These are phyloP conservation scores for Phylloporus gajari DNA, from an alignment of 1,284 basidiomycete genomes.

Conservation along the genomic window DNA sequence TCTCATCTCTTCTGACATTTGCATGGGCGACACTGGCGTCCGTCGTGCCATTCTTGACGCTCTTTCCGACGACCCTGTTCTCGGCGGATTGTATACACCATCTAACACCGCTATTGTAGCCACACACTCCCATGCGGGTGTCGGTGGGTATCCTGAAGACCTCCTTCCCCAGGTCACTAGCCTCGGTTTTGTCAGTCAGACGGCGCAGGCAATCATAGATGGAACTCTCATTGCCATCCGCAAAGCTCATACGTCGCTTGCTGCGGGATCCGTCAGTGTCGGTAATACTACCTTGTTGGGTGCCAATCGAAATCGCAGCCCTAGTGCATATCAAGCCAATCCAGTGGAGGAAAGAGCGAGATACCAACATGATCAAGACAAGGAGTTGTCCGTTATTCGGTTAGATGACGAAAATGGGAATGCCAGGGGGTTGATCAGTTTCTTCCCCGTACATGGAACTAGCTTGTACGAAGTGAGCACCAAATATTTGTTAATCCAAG, in stretches of 20 bases:
- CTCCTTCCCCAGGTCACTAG: constrained; percentile 82
- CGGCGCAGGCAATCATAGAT: constrained; percentile 74
- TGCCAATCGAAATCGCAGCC: constrained; percentile 80
- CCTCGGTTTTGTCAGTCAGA: constrained; percentile 75
- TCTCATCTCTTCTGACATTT: constrained; percentile 83
- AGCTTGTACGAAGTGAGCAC: constrained; percentile 72
- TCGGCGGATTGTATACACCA: constrained; percentile 73
- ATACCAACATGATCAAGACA: constrained; percentile 78
- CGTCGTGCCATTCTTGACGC: constrained; percentile 74
- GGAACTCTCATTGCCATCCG: constrained; percentile 77
- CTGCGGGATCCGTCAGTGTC: constrained; percentile 66
- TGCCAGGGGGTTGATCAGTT: constrained; percentile 74
- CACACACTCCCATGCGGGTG: constrained; percentile 82
- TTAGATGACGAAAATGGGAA: constrained; percentile 69
- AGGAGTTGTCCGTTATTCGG: constrained; percentile 71
- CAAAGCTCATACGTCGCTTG: constrained; percentile 72
- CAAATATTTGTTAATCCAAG: neutral
- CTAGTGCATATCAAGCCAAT: constrained; percentile 78
- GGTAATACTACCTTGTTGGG: constrained; percentile 76
- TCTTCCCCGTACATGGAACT: constrained; percentile 85
- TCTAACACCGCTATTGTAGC: constrained; percentile 81
- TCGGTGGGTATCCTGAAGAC: constrained; percentile 82
- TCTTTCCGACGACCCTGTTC: constrained; percentile 58
- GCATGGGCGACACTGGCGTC: constrained; percentile 83
- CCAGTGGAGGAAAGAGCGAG: constrained; percentile 71